phyloP scores from a whole-genome alignment of 2,329 filamentous ascomycete genomes.

The Aspergillus brunneoviolaceus region DNA sequence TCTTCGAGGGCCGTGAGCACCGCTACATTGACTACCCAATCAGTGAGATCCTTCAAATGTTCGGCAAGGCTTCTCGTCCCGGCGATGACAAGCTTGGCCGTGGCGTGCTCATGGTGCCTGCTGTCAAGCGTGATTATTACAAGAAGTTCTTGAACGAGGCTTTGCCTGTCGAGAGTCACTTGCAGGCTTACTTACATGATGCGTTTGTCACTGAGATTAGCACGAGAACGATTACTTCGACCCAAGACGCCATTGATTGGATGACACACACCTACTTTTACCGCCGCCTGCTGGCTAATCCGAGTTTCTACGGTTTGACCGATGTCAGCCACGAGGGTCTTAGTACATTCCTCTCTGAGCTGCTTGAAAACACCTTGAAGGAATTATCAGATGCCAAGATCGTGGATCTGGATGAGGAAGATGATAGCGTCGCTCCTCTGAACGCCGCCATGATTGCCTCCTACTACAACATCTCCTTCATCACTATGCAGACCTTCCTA shows the following conservation, averaged over 20 bases:
- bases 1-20: conserved; percentile 94
- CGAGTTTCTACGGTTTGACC: conserved; percentile 89
- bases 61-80: conserved; percentile 83
- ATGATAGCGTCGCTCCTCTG: conserved; percentile 82
- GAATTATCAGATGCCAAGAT: conserved; percentile 92
- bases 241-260: conserved; percentile 97
- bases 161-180: conserved; percentile 88
- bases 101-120: conserved; percentile 94
- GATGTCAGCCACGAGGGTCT: conserved; percentile 88
- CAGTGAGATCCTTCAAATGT: conserved; percentile 95
- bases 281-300: conserved; percentile 87
- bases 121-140: conserved; percentile 95
- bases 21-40: conserved; percentile 95
- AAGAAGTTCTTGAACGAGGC: conserved; percentile 98
- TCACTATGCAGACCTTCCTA: conserved; percentile 98
- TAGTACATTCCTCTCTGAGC: conserved; percentile 89
- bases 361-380: conserved; percentile 89
- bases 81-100: conserved; percentile 76
- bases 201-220: conserved; percentile 97
- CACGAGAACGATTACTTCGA: conserved; percentile 91
- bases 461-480: conserved; percentile 99
- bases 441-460: conserved; percentile 98
- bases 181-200: conserved; percentile 89
- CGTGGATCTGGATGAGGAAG: conserved; percentile 91
- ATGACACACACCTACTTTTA: conserved; percentile 99